Evolutionary conservation across 2,329 filamentous ascomycete genomes (phyloP), one percentile per base, ranked within the genome.

Genomic region (Emmonsia crescens): DNA sequence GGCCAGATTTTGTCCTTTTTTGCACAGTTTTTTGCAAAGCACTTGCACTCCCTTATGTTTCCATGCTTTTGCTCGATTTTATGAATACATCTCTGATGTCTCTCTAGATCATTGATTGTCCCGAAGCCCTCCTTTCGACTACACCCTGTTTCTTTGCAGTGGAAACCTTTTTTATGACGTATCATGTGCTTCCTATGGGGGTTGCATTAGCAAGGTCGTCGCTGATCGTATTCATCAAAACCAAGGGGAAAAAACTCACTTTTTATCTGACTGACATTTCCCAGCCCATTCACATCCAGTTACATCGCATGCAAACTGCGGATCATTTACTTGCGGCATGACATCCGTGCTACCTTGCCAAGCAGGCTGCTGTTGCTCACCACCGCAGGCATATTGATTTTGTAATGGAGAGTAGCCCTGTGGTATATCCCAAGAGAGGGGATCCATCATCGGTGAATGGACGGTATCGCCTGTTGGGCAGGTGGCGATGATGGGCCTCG

Each of bases 31-130:
- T 74, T 74, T 5, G 82, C 76, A 58, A 79, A 79, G 70, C 89
- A 94, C 61, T 79, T 81, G 65, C 82, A 89, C 46, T 78, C 78
- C 63, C 81, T 81, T 52, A 76, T 78, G 0, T 75, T 76, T 9
- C 79, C 79, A 1, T 77, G 75, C 31, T 68, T 71, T 62, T 74
- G 76, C 46, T 68, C 75, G 59, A 80, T 76, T 29, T 75, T 77
- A 51, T 56, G 51, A 31, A 19, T 6, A 38, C 56, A 46, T 12
- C 21, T 56, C 46, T 24, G 49, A 71, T 96, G 92, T 59, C 92
- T 81, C n/a, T 87, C 83, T 14, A 93, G 83, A 68, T 96, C 92
- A 71, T 95, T 96, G 21, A 77, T 74, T 0, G 90, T 95, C 21
- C 87, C 86, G 68, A 96, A 96, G 0, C 89, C 90, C 64, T 83